Evolutionary conservation across 1,284 basidiomycete genomes (phyloP).

Genomic region (Moesziomyces globuligerus): DNA sequence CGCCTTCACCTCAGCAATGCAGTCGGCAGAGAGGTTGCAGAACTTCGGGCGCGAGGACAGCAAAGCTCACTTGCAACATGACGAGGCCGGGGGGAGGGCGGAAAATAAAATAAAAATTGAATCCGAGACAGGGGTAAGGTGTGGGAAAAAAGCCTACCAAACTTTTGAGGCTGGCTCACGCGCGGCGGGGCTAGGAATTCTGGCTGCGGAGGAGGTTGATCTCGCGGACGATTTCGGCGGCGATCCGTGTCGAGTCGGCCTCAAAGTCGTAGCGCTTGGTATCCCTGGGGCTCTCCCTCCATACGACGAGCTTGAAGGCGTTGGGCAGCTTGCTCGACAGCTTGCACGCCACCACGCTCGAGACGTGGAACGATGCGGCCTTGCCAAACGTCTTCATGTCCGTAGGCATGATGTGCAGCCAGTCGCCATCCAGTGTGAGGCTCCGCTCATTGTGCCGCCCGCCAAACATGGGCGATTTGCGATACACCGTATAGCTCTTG

Average conservation of each 20-base stretch:
- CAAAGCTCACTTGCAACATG: too few relatives aligned
- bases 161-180: too few relatives aligned
- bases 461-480: slow-evolving; percentile 84
- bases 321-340: slow-evolving; percentile 82
- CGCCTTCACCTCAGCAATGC: too few relatives aligned
- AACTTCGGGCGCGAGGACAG: too few relatives aligned
- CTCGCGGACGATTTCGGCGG: slow-evolving; percentile 72
- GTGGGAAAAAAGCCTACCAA: slow-evolving; percentile 8
- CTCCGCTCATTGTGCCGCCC: slow-evolving; percentile 84
- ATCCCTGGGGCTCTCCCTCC: slow-evolving; percentile 74
- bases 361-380: slow-evolving; percentile 91
- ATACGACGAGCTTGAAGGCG: slow-evolving; percentile 85
- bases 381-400: slow-evolving; percentile 54
- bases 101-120: slow-evolving; percentile 10
- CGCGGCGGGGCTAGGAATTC: slow-evolving; percentile 16
- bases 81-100: neutral
- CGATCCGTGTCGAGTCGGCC: slow-evolving; percentile 83
- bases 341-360: slow-evolving; percentile 83
- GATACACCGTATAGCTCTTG: slow-evolving; percentile 91
- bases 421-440: slow-evolving; percentile 93
- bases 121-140: slow-evolving; percentile 25
- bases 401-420: slow-evolving; percentile 76
- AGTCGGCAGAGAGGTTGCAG: too few relatives aligned
- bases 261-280: slow-evolving; percentile 96
- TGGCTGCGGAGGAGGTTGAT: slow-evolving; percentile 48